Base-by-base conservation (phyloP, 257 asterid genomes). In the Rhazya stricta region DNA sequence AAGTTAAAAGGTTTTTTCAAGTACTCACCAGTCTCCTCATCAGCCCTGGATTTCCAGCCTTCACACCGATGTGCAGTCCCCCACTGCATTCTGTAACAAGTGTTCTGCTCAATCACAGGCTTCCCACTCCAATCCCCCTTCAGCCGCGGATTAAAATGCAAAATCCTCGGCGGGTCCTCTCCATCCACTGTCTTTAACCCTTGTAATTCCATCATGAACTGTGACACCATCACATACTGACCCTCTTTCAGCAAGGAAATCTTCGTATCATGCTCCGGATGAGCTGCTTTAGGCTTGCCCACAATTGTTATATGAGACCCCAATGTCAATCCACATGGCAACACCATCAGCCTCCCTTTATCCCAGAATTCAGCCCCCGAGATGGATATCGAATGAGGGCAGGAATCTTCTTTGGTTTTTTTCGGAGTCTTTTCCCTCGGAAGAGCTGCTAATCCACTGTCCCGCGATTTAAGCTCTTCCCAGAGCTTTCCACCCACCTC, bases 81-180 rank as follows among this genome's bases (percentile, higher is more conserved):
- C 98, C 98, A 94, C 76, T 94, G 97, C 97, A 89, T 90, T 77
- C 98, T 88, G 51, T 91, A 94, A 83, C 98, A 94, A 62, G 97
- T 94, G 76, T 94, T 94, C 77, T 85, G 92, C 90, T 91, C 98
- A 71, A 90, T 91, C 66, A 94, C 97, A 42, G 98, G 97, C 83
- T 84, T 89, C 56, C 93, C 97, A 80, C 96, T 90, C 97, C 97
- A 94, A 87, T 94, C 98, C 74, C 98, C 98, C 72, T 88, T 91
- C 85, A 93, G 81, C 74, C 97, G 62, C 0, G 98, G 98, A 81
- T 93, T 93, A 13, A 91, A 82, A 86, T 93, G 98, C 84, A 93
- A 77, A 51, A 91, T 90, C 84, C 97, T 85, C 2, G 98, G 98
- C 0, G 98, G 98, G 72, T 91, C 97, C 83, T 91, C 98, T 58